Evolutionary conservation across 371 early-diverging fungal species (phyloP).

Genomic region (Circinella minor): DNA sequence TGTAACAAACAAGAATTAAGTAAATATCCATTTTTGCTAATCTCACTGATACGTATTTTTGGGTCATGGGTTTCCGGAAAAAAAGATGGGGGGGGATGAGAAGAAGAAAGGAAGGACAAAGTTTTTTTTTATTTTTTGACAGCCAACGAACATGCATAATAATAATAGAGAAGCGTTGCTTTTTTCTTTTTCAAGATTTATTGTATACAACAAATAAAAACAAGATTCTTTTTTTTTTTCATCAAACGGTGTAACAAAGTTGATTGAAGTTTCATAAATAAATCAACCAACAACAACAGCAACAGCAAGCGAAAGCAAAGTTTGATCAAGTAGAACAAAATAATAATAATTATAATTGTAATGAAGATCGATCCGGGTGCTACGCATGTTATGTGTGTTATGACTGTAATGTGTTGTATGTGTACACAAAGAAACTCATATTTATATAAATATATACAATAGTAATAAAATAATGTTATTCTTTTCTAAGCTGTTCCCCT

Average conservation of each 20-base stretch:
- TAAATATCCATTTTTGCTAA: neutral
- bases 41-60: neutral
- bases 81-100: neutral
- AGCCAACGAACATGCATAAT: neutral
- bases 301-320: too few relatives aligned
- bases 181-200: too few relatives aligned
- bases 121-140: neutral
- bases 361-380: slow-evolving; percentile 7
- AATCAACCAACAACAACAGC: too few relatives aligned
- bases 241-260: too few relatives aligned
- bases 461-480: too few relatives aligned
- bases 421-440: too few relatives aligned
- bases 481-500: too few relatives aligned
- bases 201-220: too few relatives aligned
- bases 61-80: slow-evolving; percentile 3
- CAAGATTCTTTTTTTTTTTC: too few relatives aligned
- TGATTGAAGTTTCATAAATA: too few relatives aligned
- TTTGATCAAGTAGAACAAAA: neutral
- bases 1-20: neutral
- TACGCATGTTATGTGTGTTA: neutral
- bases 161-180: neutral
- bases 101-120: neutral
- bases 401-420: too few relatives aligned
- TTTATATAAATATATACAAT: too few relatives aligned
- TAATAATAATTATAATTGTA: neutral